Evolutionary conservation across 257 asterid genomes (phyloP).

Genomic region (Fraxinus pennsylvanica): DNA sequence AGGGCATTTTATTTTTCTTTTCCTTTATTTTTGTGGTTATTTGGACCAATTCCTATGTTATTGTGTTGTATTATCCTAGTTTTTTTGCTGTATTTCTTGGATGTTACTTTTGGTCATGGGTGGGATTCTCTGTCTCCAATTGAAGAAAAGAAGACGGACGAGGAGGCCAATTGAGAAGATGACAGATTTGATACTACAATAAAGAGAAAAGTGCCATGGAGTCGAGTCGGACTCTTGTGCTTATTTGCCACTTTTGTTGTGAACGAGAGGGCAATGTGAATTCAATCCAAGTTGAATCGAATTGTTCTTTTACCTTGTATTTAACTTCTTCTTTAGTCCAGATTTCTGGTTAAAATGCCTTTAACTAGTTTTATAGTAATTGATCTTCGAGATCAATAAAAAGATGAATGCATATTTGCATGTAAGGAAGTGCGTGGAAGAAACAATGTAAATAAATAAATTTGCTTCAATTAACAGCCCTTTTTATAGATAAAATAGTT

Average conservation of each 20-base stretch:
- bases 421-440: not conserved
- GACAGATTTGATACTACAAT: too few relatives aligned
- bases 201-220: not conserved
- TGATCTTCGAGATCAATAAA: too few relatives aligned
- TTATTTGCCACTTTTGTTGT: not conserved
- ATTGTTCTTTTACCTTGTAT: conserved; percentile 6
- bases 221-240: not conserved
- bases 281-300: conserved; percentile 30
- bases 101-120: conserved; percentile 29
- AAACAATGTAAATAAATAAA: too few relatives aligned
- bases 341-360: not conserved
- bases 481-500: too few relatives aligned
- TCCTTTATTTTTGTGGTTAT: conserved; percentile 84
- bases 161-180: not conserved
- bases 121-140: not conserved
- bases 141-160: not conserved
- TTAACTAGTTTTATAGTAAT: too few relatives aligned
- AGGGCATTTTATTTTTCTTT: conserved; percentile 79
- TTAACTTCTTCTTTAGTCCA: not conserved
- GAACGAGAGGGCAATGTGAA: conserved; percentile 8
- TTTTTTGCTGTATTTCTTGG: conserved; percentile 66
- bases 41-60: conserved; percentile 91
- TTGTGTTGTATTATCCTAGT: conserved; percentile 51
- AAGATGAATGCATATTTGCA: too few relatives aligned
- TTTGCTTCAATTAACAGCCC: too few relatives aligned